Base-by-base conservation (phyloP, 2,329 filamentous ascomycete genomes). In the Diaporthe citriasiana region DNA sequence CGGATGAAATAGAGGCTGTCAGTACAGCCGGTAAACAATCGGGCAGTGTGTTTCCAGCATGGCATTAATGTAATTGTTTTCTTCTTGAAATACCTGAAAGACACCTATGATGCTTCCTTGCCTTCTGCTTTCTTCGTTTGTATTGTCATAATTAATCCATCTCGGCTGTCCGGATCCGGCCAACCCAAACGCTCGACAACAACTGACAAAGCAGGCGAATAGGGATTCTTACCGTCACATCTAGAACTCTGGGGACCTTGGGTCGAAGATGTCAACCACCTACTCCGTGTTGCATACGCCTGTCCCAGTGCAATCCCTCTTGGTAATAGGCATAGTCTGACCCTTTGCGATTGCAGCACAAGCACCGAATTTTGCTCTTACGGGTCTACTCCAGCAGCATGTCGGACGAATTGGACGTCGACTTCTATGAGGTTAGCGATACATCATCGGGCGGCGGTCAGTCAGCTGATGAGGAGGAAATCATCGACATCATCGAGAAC, bases 1-100 rank as follows among this genome's bases (percentile, higher is more conserved):
- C 33, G 63, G 63, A 68, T 68, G 47, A 68, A 25, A 35, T 68
- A 68, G 45, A 38, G 30, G 13, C 3, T 35, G 10, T 35, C 22
- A 7, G 7, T 4, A 51, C 13, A 15, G 4, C 25, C 9, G 0
- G n/a, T 12, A 7, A 12, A 8, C 9, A 22, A 5, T 38, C 19
- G 22, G 12, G 57, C 7, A 53, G 8, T 68, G 25, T 40, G 1
- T 15, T 68, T 40, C 33, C n/a, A 38, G 63, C 47, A 68, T 53
- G 33, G 63, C 63, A 68, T 68, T 25, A 13, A 27, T n/a, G 30
- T 22, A 35, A 40, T 35, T 33, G 22, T 12, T 30, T 19, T 38
- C 38, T 17, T 22, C 4, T 15, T 1, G 3, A 15, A n/a, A 50
- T 1, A 25, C 6, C 22, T 4, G 19, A 13, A 2, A 15, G 6